Conservation (phyloP, 225 moss, liverwort and hornwort genomes). For the Straminergon stramineum region DNA sequence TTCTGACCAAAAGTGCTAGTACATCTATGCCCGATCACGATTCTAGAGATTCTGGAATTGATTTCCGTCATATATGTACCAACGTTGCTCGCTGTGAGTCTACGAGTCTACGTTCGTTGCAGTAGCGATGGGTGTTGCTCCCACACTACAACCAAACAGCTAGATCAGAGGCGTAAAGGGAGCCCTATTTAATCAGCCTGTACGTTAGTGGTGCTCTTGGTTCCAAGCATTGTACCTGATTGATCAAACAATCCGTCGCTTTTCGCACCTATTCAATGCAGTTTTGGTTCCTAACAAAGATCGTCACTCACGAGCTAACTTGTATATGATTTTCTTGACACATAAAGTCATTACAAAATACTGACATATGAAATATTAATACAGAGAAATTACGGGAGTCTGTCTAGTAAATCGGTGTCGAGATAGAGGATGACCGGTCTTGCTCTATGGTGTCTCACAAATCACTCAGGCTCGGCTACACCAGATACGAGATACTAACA, state of each 20-base stretch:
- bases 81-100: neutral
- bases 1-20: neutral
- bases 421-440: neutral
- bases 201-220: neutral
- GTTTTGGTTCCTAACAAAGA: neutral
- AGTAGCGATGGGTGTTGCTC: neutral
- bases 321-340: too few relatives aligned
- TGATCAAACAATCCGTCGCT: neutral
- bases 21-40: neutral
- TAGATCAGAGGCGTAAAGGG: neutral
- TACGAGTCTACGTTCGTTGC: neutral
- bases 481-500: neutral
- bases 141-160: neutral
- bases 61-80: neutral
- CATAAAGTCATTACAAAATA: neutral
- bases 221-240: neutral
- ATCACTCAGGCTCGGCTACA: neutral
- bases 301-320: neutral
- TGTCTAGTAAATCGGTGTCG: neutral
- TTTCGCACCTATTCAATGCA: neutral
- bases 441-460: neutral
- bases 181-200: neutral
- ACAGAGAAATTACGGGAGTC: neutral
- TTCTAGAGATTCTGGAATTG: neutral
- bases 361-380: too few relatives aligned